Evolutionary conservation across 352 stramenopile genomes (phyloP), one percentile per base, ranked within the genome.

Genomic region (Plasmopara muralis): DNA sequence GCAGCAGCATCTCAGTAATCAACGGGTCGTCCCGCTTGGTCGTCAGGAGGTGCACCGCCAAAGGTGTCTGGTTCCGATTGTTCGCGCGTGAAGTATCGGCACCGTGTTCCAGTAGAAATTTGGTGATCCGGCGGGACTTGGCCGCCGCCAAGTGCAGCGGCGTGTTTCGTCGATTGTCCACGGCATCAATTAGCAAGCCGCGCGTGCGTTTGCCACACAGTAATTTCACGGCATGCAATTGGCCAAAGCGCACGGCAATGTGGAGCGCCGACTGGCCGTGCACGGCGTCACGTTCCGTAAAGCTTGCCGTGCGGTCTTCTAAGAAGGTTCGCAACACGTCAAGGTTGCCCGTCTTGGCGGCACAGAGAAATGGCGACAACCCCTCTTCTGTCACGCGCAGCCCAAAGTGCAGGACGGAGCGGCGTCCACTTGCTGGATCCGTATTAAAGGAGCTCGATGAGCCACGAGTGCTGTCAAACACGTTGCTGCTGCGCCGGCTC

Each of bases 101-200:
- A 20, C 72, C 74, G 5, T 89, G 66, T 47, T 93, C 80, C 13
- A 93, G 68, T 33, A 93, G 29, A 31, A 78, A 88, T 69, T 91
- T 89, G 54, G 83, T 91, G 34, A 93, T 76, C 7, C 83, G 80
- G 4, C 80, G 78, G 40, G 83, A 93, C 50, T 89, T 89, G 28
- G 80, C 83, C n/a, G 77, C 62, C 8, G 83, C 83, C 15, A 93
- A 42, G 45, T 93, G 83, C 46, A 93, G 47, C 7, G 83, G 74
- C 8, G 83, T 90, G 70, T 93, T 93, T 39, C 77, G 47, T 14
- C 83, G 75, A 35, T 72, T 72, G 66, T 93, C 83, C 2, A 79
- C 69, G 18, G 76, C 72, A 56, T 89, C 78, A 40, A 93, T 70
- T 3, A 93, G 65, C 41, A 80, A 45, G 14, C 68, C 62, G 31